Percentiles rank a stretch among this genome's conserved stretches.
These are phyloP conservation scores for Epithele typhae DNA, from an alignment of 768 basidiomycete species.

Conservation along the genomic window DNA sequence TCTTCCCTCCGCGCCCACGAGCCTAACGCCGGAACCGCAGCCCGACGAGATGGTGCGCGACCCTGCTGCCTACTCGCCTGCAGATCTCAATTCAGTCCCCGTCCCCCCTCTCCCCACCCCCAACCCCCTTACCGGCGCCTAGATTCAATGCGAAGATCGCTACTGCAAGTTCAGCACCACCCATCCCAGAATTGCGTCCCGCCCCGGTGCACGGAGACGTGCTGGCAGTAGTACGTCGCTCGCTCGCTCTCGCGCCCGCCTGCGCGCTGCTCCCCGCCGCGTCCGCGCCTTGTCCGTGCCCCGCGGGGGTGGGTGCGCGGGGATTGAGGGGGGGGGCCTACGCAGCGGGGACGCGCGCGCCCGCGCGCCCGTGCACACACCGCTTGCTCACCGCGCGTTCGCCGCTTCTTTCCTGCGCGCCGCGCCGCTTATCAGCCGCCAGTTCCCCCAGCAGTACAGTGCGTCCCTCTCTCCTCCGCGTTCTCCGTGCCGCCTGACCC, in stretches of 20 bases:
- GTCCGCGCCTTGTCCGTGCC: no score
- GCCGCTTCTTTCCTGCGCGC: not conserved
- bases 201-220: constrained; percentile 53
- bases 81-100: constrained; percentile 15
- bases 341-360: no score
- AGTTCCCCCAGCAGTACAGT: constrained; percentile 71
- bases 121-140: constrained; percentile 19
- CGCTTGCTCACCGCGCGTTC: no score
- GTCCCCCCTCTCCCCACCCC: no score
- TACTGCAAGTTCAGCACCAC: constrained; percentile 68
- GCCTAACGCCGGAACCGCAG: constrained; percentile 30
- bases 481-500: constrained; percentile 7
- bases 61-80: constrained; percentile 11
- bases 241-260: not conserved
- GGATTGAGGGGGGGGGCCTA: no score
- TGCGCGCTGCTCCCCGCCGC: no score
- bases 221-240: constrained; percentile 72
- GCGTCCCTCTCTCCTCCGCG: constrained; percentile 25
- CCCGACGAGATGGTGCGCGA: constrained; percentile 54
- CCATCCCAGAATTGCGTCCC: constrained; percentile 57
- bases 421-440: constrained; percentile 46
- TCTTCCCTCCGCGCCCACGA: constrained; percentile 4
- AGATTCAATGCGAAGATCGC: constrained; percentile 64
- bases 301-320: no score
- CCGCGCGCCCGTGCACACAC: no score